Conservation (phyloP, 2,329 filamentous ascomycete genomes). For the Knufia fluminis region DNA sequence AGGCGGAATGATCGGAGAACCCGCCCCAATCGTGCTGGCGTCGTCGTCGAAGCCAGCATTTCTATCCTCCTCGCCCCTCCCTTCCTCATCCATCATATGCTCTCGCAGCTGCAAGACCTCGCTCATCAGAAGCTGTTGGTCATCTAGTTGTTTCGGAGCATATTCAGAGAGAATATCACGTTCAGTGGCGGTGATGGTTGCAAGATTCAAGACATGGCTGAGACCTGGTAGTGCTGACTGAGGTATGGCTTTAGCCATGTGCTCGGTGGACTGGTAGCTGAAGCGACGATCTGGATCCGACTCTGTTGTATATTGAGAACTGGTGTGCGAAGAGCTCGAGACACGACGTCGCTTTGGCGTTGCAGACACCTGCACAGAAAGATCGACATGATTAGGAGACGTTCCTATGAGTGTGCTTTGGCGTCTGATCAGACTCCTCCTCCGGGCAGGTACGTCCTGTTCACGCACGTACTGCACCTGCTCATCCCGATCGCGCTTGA, state of each 20-base stretch:
- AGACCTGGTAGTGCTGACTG: slow-evolving; percentile 1
- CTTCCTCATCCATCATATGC: neutral
- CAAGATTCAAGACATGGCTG: slow-evolving; percentile 1
- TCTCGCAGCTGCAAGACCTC: neutral
- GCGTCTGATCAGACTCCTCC: neutral
- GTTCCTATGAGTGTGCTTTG: neutral
- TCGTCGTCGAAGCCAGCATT: neutral
- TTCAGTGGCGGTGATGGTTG: slow-evolving; percentile 2
- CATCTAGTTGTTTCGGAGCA: slow-evolving; percentile 4
- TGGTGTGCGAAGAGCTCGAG: neutral
- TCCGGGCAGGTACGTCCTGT: neutral
- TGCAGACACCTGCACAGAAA: neutral
- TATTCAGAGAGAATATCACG: slow-evolving; percentile 6
- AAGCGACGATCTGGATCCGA: slow-evolving; percentile 3
- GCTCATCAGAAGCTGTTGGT: neutral
- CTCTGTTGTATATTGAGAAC: slow-evolving; percentile 1
- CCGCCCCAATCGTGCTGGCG: neutral
- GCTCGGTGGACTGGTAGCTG: slow-evolving; percentile 2
- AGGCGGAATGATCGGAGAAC: neutral
- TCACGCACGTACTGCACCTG: neutral
- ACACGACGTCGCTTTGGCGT: slow-evolving; percentile 3
- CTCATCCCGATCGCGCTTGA: slow-evolving; percentile 8
- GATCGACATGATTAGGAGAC: neutral
- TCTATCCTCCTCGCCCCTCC: neutral
- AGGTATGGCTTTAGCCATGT: neutral